Evolutionary conservation across 768 basidiomycete species (phyloP).

Genomic region (Clavulina sp.): DNA sequence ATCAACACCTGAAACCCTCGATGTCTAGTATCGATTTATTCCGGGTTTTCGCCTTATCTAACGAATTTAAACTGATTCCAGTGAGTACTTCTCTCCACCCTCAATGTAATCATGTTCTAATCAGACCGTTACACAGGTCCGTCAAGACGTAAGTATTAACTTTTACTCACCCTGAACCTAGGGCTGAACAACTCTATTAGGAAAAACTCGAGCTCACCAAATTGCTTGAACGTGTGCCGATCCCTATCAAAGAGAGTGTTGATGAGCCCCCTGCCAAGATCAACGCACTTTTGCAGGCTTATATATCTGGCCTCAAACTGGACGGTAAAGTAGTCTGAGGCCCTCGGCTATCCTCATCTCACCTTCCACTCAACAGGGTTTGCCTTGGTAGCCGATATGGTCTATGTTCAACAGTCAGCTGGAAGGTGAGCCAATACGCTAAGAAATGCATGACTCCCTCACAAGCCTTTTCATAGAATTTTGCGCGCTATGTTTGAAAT

Average conservation of each 20-base stretch:
- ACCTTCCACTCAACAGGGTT: constrained; percentile 32
- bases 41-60: constrained; percentile 85
- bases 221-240: constrained; percentile 83
- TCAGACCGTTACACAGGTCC: constrained; percentile 27
- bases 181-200: constrained; percentile 15
- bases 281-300: constrained; percentile 88
- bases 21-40: constrained; percentile 86
- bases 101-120: neutral
- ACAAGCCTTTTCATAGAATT: constrained; percentile 32
- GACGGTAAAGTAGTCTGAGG: constrained; percentile 33
- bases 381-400: constrained; percentile 79
- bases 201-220: constrained; percentile 85
- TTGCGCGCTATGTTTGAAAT: constrained; percentile 96
- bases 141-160: constrained; percentile 34
- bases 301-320: constrained; percentile 84
- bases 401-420: constrained; percentile 93
- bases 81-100: constrained; percentile 17
- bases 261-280: constrained; percentile 96
- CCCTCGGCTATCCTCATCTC: neutral
- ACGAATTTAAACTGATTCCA: constrained; percentile 87
- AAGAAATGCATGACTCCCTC: neutral
- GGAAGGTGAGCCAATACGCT: constrained; percentile 40
- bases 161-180: neutral
- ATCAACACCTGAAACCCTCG: constrained; percentile 74
- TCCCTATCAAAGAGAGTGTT: constrained; percentile 91